Conservation (phyloP, 2,329 filamentous ascomycete species). For the Exophiala xenobiotica region DNA sequence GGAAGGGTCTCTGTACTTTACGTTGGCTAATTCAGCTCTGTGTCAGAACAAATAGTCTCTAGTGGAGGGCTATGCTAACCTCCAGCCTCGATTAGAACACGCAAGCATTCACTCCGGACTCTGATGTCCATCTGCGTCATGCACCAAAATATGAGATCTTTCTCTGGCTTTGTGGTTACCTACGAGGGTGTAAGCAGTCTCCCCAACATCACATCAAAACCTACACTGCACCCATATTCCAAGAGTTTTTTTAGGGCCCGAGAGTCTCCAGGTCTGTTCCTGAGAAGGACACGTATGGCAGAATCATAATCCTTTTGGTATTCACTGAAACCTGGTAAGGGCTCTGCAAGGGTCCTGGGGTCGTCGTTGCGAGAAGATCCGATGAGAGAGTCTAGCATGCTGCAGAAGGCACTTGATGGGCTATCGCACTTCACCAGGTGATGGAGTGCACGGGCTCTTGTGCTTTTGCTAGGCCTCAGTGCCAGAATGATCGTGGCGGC, state of each 20-base stretch:
- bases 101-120: slow-evolving; percentile 4
- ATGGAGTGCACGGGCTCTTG: slow-evolving; percentile 2
- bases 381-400: neutral
- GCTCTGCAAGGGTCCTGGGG: neutral
- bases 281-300: slow-evolving; percentile 1
- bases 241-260: neutral
- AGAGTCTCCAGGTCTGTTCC: slow-evolving; percentile 1
- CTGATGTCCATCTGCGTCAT: neutral
- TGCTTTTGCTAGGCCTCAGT: neutral
- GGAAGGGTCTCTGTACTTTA: neutral
- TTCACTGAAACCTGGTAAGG: neutral
- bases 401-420: slow-evolving; percentile 47
- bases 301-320: neutral
- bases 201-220: neutral
- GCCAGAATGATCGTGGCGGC: slow-evolving; percentile 40
- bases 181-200: neutral
- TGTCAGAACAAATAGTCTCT: neutral
- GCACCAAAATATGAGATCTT: slow-evolving; percentile 1
- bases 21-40: slow-evolving; percentile 1
- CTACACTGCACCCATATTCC: neutral
- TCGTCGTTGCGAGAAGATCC: neutral
- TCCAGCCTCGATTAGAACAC: neutral
- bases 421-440: slow-evolving; percentile 12
- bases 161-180: neutral
- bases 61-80: neutral